phyloP scores from a whole-genome alignment of 106 monocot genomes.

The Phalaenopsis equestris region DNA sequence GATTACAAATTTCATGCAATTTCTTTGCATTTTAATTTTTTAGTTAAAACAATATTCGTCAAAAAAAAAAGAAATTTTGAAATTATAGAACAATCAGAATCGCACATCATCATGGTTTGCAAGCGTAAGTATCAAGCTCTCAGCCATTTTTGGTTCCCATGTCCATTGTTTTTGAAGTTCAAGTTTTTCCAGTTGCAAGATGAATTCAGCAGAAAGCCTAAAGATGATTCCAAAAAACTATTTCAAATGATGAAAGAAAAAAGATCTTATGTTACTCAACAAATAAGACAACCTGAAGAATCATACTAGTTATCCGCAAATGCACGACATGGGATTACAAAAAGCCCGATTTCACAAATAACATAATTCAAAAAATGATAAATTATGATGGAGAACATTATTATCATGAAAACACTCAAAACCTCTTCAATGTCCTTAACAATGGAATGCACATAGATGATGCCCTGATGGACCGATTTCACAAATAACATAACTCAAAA shows the following conservation, averaged over 20 bases:
- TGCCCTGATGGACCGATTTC: constrained; percentile 32
- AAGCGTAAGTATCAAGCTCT: constrained; percentile 77
- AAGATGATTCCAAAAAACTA: constrained; percentile 11
- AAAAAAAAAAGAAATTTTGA: background rate
- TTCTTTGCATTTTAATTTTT: background rate
- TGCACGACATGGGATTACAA: background rate
- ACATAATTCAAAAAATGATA: background rate
- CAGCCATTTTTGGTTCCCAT: constrained; percentile 93
- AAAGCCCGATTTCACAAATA: background rate
- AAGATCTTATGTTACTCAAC: background rate
- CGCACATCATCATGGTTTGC: constrained; percentile 86
- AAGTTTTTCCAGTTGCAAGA: constrained; percentile 38
- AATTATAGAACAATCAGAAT: background rate
- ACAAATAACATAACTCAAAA: background rate
- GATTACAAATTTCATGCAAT: background rate
- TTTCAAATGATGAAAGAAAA: background rate
- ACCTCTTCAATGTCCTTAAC: constrained; percentile 73
- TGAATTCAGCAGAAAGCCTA: constrained; percentile 67
- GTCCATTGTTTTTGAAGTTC: constrained; percentile 86
- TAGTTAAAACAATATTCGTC: background rate
- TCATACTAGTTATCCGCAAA: background rate
- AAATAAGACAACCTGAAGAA: background rate
- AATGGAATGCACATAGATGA: constrained; percentile 40
- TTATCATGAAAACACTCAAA: background rate
- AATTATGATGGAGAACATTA: background rate